These are phyloP conservation scores for Echinosphaeria canescens DNA, from an alignment of 2,329 filamentous ascomycete species.

Conservation along the genomic window DNA sequence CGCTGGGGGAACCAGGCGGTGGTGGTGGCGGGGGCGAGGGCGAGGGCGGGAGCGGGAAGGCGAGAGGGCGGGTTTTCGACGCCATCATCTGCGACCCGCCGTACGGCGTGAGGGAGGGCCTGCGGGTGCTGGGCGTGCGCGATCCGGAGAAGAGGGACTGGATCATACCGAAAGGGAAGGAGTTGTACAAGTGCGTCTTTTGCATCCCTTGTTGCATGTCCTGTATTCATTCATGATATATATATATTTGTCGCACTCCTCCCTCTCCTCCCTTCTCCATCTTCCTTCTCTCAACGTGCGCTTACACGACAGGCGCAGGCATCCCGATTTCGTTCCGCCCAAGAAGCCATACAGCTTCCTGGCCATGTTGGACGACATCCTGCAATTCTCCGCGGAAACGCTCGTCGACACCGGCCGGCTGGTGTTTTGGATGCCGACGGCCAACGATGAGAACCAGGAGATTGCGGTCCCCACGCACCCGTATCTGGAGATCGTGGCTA, in stretches of 20 bases:
- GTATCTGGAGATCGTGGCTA: conserved; percentile 46
- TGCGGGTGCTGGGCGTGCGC: conserved; percentile 66
- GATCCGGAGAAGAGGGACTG: conserved; percentile 37
- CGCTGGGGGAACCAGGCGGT: conserved; percentile 8
- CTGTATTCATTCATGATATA: too few relatives aligned
- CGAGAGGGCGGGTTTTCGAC: conserved; percentile 38
- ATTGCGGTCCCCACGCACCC: conserved; percentile 60
- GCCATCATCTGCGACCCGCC: conserved; percentile 92
- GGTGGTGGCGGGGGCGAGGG: conserved; percentile 4
- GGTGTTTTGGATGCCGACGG: conserved; percentile 94
- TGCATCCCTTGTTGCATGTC: too few relatives aligned
- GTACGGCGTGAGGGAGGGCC: conserved; percentile 81
- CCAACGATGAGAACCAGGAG: conserved; percentile 57
- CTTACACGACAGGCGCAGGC: conserved; percentile 13
- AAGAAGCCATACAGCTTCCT: conserved; percentile 86
- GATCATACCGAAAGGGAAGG: conserved; percentile 46
- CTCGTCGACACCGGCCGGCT: conserved; percentile 63
- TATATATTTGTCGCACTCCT: too few relatives aligned
- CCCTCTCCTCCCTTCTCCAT: too few relatives aligned
- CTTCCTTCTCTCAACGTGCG: too few relatives aligned
- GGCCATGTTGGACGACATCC: conserved; percentile 75
- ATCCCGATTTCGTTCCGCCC: conserved; percentile 56
- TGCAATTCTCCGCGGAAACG: conserved; percentile 57
- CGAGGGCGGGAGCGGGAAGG: not conserved
- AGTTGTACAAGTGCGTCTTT: conserved; percentile 42